These are phyloP conservation scores for Stagonosporopsis tanaceti DNA, from an alignment of 2,329 filamentous ascomycete genomes.

Conservation along the genomic window DNA sequence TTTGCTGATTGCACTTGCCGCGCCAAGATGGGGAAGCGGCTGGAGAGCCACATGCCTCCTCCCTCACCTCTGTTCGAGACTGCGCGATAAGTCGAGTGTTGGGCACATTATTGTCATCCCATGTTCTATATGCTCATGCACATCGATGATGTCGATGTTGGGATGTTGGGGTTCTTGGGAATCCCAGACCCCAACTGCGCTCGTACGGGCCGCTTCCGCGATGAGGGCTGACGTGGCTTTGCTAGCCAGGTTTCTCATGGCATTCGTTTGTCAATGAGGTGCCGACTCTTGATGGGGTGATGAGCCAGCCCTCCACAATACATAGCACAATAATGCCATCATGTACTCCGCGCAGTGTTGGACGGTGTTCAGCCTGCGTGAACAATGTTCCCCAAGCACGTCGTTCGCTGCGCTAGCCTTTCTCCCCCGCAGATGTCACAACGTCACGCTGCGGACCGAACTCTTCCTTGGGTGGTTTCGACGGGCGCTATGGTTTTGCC, in stretches of 20 bases:
- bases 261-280: not conserved
- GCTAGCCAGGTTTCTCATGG: not conserved
- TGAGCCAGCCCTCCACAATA: not conserved
- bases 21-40: constrained; percentile 24
- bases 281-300: not conserved
- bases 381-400: not conserved
- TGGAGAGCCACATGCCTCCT: constrained; percentile 2
- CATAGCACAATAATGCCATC: not conserved
- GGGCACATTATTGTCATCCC: not conserved
- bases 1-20: constrained; percentile 5
- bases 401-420: not conserved
- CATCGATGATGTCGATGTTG: not conserved
- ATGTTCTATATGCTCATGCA: constrained; percentile 2
- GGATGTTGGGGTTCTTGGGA: not conserved
- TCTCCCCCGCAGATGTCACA: not conserved
- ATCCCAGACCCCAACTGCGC: constrained; percentile 4
- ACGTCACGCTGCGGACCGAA: constrained; percentile 11
- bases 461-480: constrained; percentile 5
- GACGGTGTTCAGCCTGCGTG: not conserved
- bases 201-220: constrained; percentile 18
- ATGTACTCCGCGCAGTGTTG: not conserved
- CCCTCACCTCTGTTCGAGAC: not conserved
- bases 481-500: constrained; percentile 12
- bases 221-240: constrained; percentile 17
- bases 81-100: not conserved